Percentiles rank a stretch among this genome's conserved stretches.
phyloP scores from a whole-genome alignment of 768 basidiomycete species.

The Lactarius deliciosus region DNA sequence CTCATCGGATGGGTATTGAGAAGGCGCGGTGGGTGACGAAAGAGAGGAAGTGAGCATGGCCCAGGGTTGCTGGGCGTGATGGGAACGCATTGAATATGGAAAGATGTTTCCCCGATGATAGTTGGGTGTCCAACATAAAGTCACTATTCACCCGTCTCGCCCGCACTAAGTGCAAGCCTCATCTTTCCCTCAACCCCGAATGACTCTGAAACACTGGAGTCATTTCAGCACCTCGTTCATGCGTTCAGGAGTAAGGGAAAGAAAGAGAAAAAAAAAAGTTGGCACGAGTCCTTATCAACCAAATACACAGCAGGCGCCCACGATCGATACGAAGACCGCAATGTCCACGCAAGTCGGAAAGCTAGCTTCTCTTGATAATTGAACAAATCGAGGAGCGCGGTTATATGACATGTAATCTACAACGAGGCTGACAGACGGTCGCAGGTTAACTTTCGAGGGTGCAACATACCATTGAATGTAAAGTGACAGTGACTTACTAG shows the following conservation, averaged over 20 bases:
- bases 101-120: conserved; percentile 16
- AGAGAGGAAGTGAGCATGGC: not conserved
- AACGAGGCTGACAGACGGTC: conserved; percentile 25
- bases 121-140: conserved; percentile 4
- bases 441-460: conserved; percentile 21
- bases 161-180: conserved; percentile 20
- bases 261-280: not conserved
- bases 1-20: conserved; percentile 15
- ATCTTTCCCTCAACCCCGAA: not conserved
- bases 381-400: conserved; percentile 26
- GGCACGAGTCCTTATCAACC: conserved; percentile 10
- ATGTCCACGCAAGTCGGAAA: conserved; percentile 15
- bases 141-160: not conserved
- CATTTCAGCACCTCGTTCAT: conserved; percentile 3
- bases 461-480: conserved; percentile 14
- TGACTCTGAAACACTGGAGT: not conserved
- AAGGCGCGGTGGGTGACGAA: conserved; percentile 8
- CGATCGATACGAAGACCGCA: conserved; percentile 17
- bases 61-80: not conserved
- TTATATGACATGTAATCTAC: conserved; percentile 27
- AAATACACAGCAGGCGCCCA: conserved; percentile 4
- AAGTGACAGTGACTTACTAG: conserved; percentile 19
- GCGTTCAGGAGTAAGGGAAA: not conserved
- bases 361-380: conserved; percentile 17
- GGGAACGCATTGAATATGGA: conserved; percentile 11